Evolutionary conservation across 1,139 yeast genomes (phyloP).

Genomic region (Eremothecium gossypii): DNA sequence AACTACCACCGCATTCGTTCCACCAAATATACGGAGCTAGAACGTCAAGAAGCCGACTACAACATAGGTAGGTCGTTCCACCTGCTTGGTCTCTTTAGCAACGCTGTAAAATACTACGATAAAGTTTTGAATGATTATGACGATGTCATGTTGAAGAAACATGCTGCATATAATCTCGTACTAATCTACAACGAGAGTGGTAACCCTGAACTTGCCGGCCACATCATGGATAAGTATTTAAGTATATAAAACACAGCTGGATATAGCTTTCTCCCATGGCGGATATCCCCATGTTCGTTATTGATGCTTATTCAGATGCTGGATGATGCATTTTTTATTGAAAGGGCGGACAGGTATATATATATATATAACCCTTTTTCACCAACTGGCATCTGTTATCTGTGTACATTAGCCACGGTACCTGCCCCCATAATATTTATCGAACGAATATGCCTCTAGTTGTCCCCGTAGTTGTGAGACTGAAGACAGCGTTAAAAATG

Average conservation of each 20-base stretch:
- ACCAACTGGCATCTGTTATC: too few relatives aligned
- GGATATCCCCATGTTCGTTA: too few relatives aligned
- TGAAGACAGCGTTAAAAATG: constrained; percentile 70
- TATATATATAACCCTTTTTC: neutral
- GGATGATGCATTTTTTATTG: neutral
- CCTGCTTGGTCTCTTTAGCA: constrained; percentile 60
- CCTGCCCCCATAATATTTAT: constrained; percentile 5
- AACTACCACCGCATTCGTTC: constrained; percentile 52
- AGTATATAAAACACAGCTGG: constrained; percentile 11
- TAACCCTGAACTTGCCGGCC: constrained; percentile 53
- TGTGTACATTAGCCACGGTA: neutral
- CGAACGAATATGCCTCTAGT: constrained; percentile 5
- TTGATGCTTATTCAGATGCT: neutral
- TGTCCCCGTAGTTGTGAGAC: constrained; percentile 30
- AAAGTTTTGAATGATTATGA: constrained; percentile 43
- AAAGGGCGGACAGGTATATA: neutral
- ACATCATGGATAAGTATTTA: constrained; percentile 55
- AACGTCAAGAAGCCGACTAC: constrained; percentile 69
- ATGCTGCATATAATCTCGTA: constrained; percentile 79
- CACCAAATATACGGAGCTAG: constrained; percentile 33
- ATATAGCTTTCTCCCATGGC: neutral
- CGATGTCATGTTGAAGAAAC: constrained; percentile 53
- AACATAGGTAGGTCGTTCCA: constrained; percentile 84
- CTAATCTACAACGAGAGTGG: constrained; percentile 71
- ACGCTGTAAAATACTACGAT: constrained; percentile 67